Evolutionary conservation across 352 stramenopile genomes (phyloP), one percentile per base, ranked within the genome.

Genomic region (Peronosclerospora sorghi): DNA sequence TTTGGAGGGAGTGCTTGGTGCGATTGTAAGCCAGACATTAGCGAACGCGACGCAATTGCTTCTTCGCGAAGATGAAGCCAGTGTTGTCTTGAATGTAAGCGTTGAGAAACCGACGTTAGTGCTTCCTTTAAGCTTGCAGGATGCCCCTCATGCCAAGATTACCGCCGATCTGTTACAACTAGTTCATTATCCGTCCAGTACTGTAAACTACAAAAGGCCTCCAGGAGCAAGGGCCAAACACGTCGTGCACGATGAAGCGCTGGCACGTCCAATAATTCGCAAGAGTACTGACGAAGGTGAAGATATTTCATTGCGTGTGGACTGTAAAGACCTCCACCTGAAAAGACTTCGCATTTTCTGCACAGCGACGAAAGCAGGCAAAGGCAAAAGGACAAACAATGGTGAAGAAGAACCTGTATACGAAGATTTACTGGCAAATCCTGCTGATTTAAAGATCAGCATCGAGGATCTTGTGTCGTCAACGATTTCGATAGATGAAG

Each of bases 1-100:
- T 7, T 75, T 89, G 42, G 76, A 92, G 61, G 79, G 79, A 8
- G 70, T 92, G 24, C 51, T 89, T 26, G 79, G 79, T 18, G 52
- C 73, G 1, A 76, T 88, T 47, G 60, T 89, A 30, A 81, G 59
- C 19, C 62, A 86, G 21, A 89, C 76, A 6, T 40, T 88, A 14
- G 58, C 73, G 15, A 84, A 56, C 19, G 79, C 79, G 8, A 89
- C 79, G 13, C 79, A 86, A 40, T 21, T 88, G 23, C 44, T 91
- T 10, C 52, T 91, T 5, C 67, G 68, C 20, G 59, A 86, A 58
- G 62, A 82, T 21, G 72, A 82, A 27, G 59, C 68, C 12, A 72
- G 54, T 13, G 57, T 85, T 19, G 48, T 71, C 9, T 54, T 91
- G 1, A 32, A 73, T n/a, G 41, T 87, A 15, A 64, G 48, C 14